Evolutionary conservation across 768 basidiomycete genomes (phyloP).

Genomic region (Termitomyces bulborhizus): DNA sequence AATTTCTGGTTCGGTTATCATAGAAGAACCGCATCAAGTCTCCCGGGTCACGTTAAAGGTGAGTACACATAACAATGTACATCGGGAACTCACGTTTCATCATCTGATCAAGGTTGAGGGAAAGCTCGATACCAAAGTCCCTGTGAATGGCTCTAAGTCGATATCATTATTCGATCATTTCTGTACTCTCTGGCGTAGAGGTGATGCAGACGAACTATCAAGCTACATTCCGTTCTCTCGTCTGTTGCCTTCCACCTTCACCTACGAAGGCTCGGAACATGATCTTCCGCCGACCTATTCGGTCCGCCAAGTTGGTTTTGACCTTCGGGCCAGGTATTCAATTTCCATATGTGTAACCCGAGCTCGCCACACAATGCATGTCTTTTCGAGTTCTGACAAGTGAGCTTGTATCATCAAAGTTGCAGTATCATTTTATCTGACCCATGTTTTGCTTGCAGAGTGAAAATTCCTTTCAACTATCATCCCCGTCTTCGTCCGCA

Average conservation of each 20-base stretch:
- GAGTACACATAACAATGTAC: conserved; percentile 3
- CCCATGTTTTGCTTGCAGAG: conserved; percentile 22
- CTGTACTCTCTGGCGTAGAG: conserved; percentile 28
- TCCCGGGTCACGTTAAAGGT: conserved; percentile 41
- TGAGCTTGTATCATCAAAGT: conserved; percentile 17
- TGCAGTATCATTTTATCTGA: not conserved
- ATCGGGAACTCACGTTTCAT: not conserved
- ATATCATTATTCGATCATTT: conserved; percentile 24
- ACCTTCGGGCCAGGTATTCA: conserved; percentile 35
- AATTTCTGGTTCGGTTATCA: conserved; percentile 37
- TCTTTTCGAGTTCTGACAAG: conserved; percentile 43
- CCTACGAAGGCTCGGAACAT: conserved; percentile 23
- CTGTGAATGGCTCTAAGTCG: conserved; percentile 29
- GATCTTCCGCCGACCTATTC: conserved; percentile 47
- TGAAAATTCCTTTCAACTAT: conserved; percentile 46
- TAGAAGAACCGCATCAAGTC: conserved; percentile 33
- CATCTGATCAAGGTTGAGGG: conserved; percentile 30
- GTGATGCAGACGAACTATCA: conserved; percentile 15
- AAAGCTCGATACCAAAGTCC: conserved; percentile 31
- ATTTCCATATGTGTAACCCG: conserved; percentile 37
- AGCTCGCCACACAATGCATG: conserved; percentile 29
- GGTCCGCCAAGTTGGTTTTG: conserved; percentile 25
- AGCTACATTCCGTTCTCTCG: conserved; percentile 35
- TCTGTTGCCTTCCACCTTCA: conserved; percentile 40
- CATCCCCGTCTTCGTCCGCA: conserved; percentile 46